Percentiles rank a stretch among this genome's conserved stretches.
Evolutionary conservation across 352 stramenopile species (phyloP).

Genomic region (Phytophthora palmivora): DNA sequence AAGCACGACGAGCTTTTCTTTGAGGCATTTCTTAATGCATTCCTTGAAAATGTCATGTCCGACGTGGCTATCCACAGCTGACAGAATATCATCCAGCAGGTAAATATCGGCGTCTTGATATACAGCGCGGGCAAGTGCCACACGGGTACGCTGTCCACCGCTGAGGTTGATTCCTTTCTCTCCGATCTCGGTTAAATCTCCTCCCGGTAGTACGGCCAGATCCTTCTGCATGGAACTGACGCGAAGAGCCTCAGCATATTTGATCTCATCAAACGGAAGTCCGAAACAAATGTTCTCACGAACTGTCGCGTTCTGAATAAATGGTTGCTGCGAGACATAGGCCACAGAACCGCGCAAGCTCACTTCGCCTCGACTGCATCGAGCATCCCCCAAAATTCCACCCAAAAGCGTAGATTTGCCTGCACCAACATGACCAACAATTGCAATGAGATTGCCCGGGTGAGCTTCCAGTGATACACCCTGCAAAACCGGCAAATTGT

Average conservation of each 20-base stretch:
- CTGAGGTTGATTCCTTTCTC: slow-evolving; percentile 96
- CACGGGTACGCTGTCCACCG: slow-evolving; percentile 92
- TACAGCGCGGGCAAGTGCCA: slow-evolving; percentile 79
- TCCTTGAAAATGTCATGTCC: slow-evolving; percentile 92
- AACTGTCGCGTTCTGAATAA: slow-evolving; percentile 98
- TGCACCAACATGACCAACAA: slow-evolving; percentile 69
- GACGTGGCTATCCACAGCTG: slow-evolving; percentile 95
- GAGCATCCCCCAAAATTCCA: slow-evolving; percentile 65
- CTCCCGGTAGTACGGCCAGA: slow-evolving; percentile 59
- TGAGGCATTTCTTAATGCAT: slow-evolving; percentile 60
- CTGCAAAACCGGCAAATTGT: slow-evolving; percentile 43
- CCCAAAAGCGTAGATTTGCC: slow-evolving; percentile 80
- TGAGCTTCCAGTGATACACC: slow-evolving; percentile 73
- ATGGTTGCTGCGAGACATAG: slow-evolving; percentile 96
- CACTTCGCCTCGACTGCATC: slow-evolving; percentile 59
- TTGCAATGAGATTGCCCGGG: slow-evolving; percentile 60
- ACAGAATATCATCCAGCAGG: slow-evolving; percentile 96
- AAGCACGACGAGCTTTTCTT: slow-evolving; percentile 87
- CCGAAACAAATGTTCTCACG: slow-evolving; percentile 98
- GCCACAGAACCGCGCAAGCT: slow-evolving; percentile 89
- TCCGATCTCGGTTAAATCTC: slow-evolving; percentile 96
- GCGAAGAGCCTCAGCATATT: slow-evolving; percentile 64
- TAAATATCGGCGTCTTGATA: slow-evolving; percentile 90
- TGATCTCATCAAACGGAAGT: slow-evolving; percentile 65
- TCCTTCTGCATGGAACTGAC: slow-evolving; percentile 67